Conservation (phyloP, 441 rosid species). For the Daphne laureola region DNA sequence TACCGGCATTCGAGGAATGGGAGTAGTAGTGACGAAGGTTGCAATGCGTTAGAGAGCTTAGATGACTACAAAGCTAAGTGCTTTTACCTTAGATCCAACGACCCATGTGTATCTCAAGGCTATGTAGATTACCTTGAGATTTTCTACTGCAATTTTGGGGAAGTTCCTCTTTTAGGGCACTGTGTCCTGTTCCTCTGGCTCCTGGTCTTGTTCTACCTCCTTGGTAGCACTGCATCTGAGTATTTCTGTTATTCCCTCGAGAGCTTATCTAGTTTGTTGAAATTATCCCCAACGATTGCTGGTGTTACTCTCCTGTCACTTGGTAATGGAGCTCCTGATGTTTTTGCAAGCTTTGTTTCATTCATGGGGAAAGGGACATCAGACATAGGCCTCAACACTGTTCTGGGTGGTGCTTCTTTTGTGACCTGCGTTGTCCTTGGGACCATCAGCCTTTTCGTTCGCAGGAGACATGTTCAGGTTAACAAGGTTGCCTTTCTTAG, state of each 20-base stretch:
- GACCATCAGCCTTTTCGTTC: conserved; percentile 38
- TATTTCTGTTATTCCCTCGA: conserved; percentile 77
- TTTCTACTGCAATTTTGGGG: conserved; percentile 57
- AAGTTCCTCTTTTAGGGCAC: conserved; percentile 39
- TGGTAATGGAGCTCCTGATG: conserved; percentile 88
- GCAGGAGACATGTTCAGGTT: conserved; percentile 29
- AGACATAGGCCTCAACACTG: conserved; percentile 59
- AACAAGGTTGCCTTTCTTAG: conserved; percentile 51
- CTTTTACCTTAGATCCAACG: conserved; percentile 32
- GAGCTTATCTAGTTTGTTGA: conserved; percentile 48
- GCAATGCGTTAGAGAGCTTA: conserved; percentile 23
- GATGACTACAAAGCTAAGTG: conserved; percentile 41
- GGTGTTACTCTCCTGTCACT: conserved; percentile 84
- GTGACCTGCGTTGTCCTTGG: conserved; percentile 75
- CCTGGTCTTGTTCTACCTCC: conserved; percentile 56
- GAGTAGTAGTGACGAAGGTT: conserved; percentile 14
- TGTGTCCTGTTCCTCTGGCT: conserved; percentile 53
- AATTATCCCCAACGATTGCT: conserved; percentile 68
- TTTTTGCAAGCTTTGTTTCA: conserved; percentile 68
- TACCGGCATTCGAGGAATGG: conserved; percentile 1
- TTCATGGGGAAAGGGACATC: conserved; percentile 49
- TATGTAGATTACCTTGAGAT: conserved; percentile 51
- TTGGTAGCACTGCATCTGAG: conserved; percentile 84
- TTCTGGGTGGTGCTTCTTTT: conserved; percentile 66
- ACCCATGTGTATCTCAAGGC: conserved; percentile 55